A percentile compares a stretch with the other conserved stretches of the same genome.
Conservation (phyloP, 1,284 basidiomycete species). For the Ganoderma sp. region DNA sequence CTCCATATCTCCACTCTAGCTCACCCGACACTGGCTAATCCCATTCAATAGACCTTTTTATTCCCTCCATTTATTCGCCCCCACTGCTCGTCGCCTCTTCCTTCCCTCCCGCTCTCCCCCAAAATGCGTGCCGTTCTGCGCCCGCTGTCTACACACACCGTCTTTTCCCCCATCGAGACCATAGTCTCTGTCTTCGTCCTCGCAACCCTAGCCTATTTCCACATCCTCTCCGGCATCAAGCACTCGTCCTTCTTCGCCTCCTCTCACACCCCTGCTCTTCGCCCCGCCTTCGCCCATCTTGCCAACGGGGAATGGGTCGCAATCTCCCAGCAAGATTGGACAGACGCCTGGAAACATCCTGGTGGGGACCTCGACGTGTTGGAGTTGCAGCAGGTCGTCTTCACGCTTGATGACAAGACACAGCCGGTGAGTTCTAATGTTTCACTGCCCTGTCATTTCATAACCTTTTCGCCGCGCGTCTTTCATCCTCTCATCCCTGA, state of each 20-base stretch:
- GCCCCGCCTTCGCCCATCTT: slow-evolving; percentile 60
- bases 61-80: slow-evolving; percentile 30
- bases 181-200: slow-evolving; percentile 88
- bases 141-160: slow-evolving; percentile 68
- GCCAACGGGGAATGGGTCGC: slow-evolving; percentile 61
- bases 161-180: slow-evolving; percentile 78
- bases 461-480: slow-evolving; percentile 1
- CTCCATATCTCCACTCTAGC: slow-evolving; percentile 12
- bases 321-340: slow-evolving; percentile 59
- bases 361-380: slow-evolving; percentile 47
- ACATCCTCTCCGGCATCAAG: slow-evolving; percentile 86
- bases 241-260: slow-evolving; percentile 72
- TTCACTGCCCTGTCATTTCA: slow-evolving; percentile 3
- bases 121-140: slow-evolving; percentile 62
- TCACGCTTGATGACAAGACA: slow-evolving; percentile 53
- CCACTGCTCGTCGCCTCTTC: slow-evolving; percentile 12
- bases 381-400: slow-evolving; percentile 71
- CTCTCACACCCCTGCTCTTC: slow-evolving; percentile 51
- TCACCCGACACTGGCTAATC: slow-evolving; percentile 26
- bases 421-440: slow-evolving; percentile 42
- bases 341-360: slow-evolving; percentile 42
- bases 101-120: slow-evolving; percentile 10
- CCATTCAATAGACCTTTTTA: slow-evolving; percentile 27
- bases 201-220: slow-evolving; percentile 91
- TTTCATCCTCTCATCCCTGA: background rate